Base-by-base conservation (phyloP, 352 stramenopile species). In the Phytophthora palmivora region DNA sequence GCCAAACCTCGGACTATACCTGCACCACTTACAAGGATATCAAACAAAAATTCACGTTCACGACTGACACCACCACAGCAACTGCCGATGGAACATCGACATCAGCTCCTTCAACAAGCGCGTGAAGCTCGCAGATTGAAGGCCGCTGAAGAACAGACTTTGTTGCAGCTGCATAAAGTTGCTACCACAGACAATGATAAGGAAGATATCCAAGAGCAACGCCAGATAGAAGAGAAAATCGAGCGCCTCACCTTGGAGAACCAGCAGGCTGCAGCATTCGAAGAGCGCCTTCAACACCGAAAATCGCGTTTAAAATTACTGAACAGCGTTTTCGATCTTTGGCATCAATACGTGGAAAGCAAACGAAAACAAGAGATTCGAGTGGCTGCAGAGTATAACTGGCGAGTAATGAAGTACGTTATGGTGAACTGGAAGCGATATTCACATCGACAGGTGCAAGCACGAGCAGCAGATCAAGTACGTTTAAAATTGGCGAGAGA, bases 71-170 rank as follows among this genome's bases (percentile, higher is more conserved):
- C 52, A 37, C 47, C 41, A 21, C 46, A 53, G 11, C 56, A 67
- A 63, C 32, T 67, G 33, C 59, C 61, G 22, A 82, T 82, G 73
- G 78, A 84, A 34, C 54, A 59, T 42, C 53, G 78, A 24, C 70
- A 85, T 4, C 44, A 76, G 15, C 41, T 58, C 3, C 48, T 74
- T 21, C 56, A 67, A 24, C 43, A 82, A 53, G 65, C 47, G 39
- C 46, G 63, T 33, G 43, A 66, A 19, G 36, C 15, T 10, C 59
- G 73, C 18, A 75, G 63, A 46, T 34, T 63, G 3, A 44, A 67
- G 41, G 14, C 16, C 12, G 42, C 54, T 30, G 58, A 76, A 58
- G 45, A 71, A 22, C 34, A 62, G 4, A n/a, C 43, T 10, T 47
- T 67, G 8, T 22, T 47, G 21, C 59, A 64, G 30, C 9, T 69